Conservation (phyloP, 306 rosid genomes). For the Prunus campanulata region DNA sequence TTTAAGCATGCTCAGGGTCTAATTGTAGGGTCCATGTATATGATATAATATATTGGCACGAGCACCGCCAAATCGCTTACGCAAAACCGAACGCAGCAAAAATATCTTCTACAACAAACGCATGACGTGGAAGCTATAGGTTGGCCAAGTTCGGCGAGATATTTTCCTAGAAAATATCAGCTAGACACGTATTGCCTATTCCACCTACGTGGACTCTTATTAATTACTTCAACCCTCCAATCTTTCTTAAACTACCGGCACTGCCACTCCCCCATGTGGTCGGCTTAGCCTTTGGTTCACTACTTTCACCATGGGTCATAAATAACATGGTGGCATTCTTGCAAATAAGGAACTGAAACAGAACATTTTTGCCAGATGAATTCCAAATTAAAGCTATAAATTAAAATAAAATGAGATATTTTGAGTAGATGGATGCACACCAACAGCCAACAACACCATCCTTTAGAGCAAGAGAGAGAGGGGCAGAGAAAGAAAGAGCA, state of each 20-base stretch:
- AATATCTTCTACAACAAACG: slow-evolving; percentile 13
- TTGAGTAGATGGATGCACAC: background rate
- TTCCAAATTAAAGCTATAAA: slow-evolving; percentile 1
- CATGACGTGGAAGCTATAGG: slow-evolving; percentile 17
- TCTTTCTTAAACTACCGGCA: background rate
- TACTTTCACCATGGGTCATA: background rate
- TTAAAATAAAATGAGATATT: background rate
- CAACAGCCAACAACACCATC: background rate
- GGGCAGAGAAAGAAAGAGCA: background rate
- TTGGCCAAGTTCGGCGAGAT: slow-evolving; percentile 15
- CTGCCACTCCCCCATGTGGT: slow-evolving; percentile 9
- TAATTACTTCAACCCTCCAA: background rate
- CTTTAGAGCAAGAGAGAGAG: background rate
- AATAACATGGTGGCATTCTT: background rate
- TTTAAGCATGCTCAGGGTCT: background rate
- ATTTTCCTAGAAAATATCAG: slow-evolving; percentile 33
- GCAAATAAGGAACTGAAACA: background rate
- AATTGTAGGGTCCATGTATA: background rate
- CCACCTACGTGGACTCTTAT: slow-evolving; percentile 3
- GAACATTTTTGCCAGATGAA: background rate
- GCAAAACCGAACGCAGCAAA: background rate
- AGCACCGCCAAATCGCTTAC: background rate
- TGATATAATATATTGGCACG: background rate
- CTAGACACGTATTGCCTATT: slow-evolving; percentile 14
- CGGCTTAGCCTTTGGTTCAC: no score